Conservation (phyloP, 2,329 filamentous ascomycete species). For the Plenodomus lindquistii region DNA sequence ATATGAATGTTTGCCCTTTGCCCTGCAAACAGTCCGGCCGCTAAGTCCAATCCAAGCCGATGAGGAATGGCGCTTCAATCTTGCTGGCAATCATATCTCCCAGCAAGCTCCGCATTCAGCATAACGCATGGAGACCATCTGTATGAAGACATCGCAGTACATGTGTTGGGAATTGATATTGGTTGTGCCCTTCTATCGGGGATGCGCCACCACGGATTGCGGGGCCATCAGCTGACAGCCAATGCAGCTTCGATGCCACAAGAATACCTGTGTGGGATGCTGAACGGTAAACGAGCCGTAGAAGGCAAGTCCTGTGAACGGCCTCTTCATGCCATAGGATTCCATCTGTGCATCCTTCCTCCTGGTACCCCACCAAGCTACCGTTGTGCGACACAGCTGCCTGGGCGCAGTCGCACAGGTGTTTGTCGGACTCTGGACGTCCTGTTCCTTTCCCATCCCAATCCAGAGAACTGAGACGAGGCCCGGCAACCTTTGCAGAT, state of each 20-base stretch:
- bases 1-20: not conserved
- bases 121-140: not conserved
- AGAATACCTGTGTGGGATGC: not conserved
- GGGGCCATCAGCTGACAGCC: slow-evolving; percentile 13
- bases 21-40: not conserved
- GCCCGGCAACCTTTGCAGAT: not conserved
- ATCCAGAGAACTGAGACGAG: not conserved
- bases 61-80: not conserved
- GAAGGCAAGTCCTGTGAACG: not conserved
- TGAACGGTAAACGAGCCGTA: not conserved
- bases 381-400: not conserved
- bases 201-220: slow-evolving; percentile 2
- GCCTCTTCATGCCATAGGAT: not conserved
- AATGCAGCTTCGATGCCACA: not conserved
- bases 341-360: not conserved
- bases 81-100: not conserved
- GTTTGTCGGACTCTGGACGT: not conserved
- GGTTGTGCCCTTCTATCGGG: not conserved
- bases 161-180: not conserved
- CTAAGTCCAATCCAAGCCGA: not conserved
- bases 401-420: not conserved
- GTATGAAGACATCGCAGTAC: not conserved
- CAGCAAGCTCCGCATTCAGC: not conserved
- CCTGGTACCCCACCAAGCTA: not conserved
- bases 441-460: not conserved